A percentile compares a stretch with the other conserved stretches of the same genome.
phyloP scores from a whole-genome alignment of 2,329 filamentous ascomycete genomes.

The Byssothecium circinans region DNA sequence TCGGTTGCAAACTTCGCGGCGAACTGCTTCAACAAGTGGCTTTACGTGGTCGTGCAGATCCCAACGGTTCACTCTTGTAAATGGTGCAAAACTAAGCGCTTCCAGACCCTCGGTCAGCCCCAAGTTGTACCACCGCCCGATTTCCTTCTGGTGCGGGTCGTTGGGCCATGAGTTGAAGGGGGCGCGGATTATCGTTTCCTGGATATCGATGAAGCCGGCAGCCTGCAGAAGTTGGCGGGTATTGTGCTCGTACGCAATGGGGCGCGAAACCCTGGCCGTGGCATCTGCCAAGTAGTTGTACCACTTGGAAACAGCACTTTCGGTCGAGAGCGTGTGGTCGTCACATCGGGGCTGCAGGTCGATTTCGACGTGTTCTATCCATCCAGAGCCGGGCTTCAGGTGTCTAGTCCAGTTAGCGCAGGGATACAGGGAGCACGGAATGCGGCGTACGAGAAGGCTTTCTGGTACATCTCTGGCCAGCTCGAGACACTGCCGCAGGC shows the following conservation, averaged over 20 bases:
- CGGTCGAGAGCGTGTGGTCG: slow-evolving; percentile 60
- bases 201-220: slow-evolving; percentile 79
- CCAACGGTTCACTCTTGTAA: slow-evolving; percentile 68
- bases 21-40: slow-evolving; percentile 63
- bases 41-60: slow-evolving; percentile 61
- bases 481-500: slow-evolving; percentile 74
- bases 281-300: slow-evolving; percentile 67
- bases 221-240: slow-evolving; percentile 64
- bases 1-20: slow-evolving; percentile 68
- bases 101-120: slow-evolving; percentile 73
- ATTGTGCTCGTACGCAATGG: slow-evolving; percentile 65
- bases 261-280: slow-evolving; percentile 65
- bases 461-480: slow-evolving; percentile 75
- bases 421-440: slow-evolving; percentile 2
- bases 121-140: slow-evolving; percentile 83
- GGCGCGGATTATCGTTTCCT: slow-evolving; percentile 67
- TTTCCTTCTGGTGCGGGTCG: slow-evolving; percentile 64
- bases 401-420: slow-evolving; percentile 58
- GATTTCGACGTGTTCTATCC: slow-evolving; percentile 86
- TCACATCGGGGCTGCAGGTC: slow-evolving; percentile 77
- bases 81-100: slow-evolving; percentile 71
- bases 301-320: slow-evolving; percentile 68
- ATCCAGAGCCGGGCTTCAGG: slow-evolving; percentile 72
- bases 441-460: slow-evolving; percentile 62
- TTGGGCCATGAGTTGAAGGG: slow-evolving; percentile 74